Conservation (phyloP, 2,329 filamentous ascomycete species). For the Trichoderma gracile region DNA sequence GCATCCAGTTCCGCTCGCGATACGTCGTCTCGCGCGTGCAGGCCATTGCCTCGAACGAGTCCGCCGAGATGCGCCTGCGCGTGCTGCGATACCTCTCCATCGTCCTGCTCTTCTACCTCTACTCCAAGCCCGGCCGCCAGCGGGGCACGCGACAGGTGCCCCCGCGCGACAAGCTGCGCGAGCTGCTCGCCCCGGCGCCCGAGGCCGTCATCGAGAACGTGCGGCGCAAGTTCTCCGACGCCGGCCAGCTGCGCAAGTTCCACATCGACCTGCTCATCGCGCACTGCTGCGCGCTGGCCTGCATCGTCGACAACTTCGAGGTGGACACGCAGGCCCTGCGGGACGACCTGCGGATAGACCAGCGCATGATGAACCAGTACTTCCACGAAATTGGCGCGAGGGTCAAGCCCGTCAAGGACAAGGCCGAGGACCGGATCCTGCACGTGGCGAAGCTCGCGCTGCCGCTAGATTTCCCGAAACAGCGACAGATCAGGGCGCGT, state of each 20-base stretch:
- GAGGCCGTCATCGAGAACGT: conserved; percentile 66
- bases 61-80: conserved; percentile 55
- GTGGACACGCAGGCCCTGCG: conserved; percentile 69
- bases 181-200: conserved; percentile 58
- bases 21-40: conserved; percentile 67
- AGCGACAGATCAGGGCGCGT: conserved; percentile 39
- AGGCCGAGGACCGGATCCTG: conserved; percentile 57
- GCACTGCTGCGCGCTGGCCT: conserved; percentile 69
- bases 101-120: conserved; percentile 55
- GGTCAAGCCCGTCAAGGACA: conserved; percentile 61
- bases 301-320: conserved; percentile 72
- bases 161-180: conserved; percentile 61
- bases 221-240: conserved; percentile 67
- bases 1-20: conserved; percentile 58
- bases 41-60: conserved; percentile 54
- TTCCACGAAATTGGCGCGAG: conserved; percentile 75
- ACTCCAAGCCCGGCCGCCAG: conserved; percentile 48
- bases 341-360: conserved; percentile 71
- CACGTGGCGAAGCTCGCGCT: conserved; percentile 70
- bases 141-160: conserved; percentile 55
- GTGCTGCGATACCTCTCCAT: conserved; percentile 62
- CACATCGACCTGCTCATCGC: conserved; percentile 71
- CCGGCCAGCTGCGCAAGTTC: conserved; percentile 66
- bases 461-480: conserved; percentile 80
- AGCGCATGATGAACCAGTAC: conserved; percentile 69